Base-by-base conservation (phyloP, 2,329 filamentous ascomycete species). In the Podosphaera xanthii region DNA sequence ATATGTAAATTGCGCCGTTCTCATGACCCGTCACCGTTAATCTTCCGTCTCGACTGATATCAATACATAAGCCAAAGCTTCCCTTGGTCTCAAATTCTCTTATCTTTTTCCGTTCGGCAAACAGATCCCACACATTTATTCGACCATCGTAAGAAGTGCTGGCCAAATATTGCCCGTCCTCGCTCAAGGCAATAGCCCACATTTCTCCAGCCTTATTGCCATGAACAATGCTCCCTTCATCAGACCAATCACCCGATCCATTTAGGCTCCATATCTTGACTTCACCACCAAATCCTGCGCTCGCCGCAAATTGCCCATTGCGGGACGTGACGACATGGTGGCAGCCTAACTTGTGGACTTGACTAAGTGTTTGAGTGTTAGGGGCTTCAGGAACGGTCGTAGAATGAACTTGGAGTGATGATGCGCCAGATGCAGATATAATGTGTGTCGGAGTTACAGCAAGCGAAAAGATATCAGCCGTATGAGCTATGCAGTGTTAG, bases 11-110 rank as follows among this genome's bases (percentile, higher is more conserved):
- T 10, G 82, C 83, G 14, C 92, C 92, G 67, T 86, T 95, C 70
- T 95, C 86, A 71, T 98, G 91, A 0, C 92, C 92, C 58, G 86
- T 94, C 3, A 90, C 91, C 36, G 90, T 94, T 70, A 88, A 85
- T 62, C 80, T 83, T 58, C 90, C 91, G 70, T 98, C 86, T 30
- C 74, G 71, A 65, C 80, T 83, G 69, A 97, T 72, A 69, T 92
- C 90, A 62, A 98, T 82, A 67, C 85, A 86, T 73, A 92, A 81
- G 44, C 89, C 91, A 72, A 96, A 97, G 70, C 85, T 91, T 12
- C 89, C 89, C 65, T 91, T 88, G 0, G 91, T 96, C 73, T 95
- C 89, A 68, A 92, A 95, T 66, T 90, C 82, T 57, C 82, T 77
- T 61, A 92, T 82, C 71, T 86, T 87, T 59, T 77, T 73, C 31